These are phyloP conservation scores for Didymella arachidicola DNA, from an alignment of 2,329 filamentous ascomycete genomes.

Conservation along the genomic window DNA sequence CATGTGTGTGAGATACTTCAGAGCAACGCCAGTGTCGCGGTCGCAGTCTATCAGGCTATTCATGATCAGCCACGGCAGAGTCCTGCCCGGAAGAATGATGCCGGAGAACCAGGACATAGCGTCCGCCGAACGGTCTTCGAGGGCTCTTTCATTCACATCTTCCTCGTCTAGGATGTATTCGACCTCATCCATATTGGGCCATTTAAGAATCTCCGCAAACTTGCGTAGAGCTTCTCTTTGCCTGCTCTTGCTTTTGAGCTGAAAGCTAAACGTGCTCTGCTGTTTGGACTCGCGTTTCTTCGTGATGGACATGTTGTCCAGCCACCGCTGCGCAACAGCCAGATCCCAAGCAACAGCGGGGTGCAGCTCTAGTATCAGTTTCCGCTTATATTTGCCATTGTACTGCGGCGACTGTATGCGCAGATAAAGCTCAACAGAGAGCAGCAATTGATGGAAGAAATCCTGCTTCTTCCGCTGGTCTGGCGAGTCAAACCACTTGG, in stretches of 20 bases:
- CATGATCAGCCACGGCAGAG: conserved; percentile 79
- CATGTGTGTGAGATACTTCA: conserved; percentile 72
- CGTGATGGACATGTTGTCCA: conserved; percentile 73
- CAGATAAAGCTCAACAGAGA: conserved; percentile 75
- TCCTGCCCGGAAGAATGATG: conserved; percentile 73
- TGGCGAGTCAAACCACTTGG: conserved; percentile 70
- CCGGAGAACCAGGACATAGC: conserved; percentile 81
- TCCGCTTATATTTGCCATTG: conserved; percentile 69
- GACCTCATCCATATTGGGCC: conserved; percentile 74
- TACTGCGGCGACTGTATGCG: conserved; percentile 71
- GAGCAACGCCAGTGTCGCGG: conserved; percentile 69
- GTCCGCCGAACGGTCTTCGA: conserved; percentile 72
- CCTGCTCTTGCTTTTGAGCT: conserved; percentile 69
- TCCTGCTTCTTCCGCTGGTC: conserved; percentile 67
- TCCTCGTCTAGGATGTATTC: conserved; percentile 68
- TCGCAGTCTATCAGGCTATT: conserved; percentile 79
- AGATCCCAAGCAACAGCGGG: conserved; percentile 76
- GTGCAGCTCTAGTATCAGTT: conserved; percentile 70
- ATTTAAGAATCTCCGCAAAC: conserved; percentile 77
- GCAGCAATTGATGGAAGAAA: conserved; percentile 79
- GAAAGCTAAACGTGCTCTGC: conserved; percentile 63
- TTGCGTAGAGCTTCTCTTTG: conserved; percentile 73
- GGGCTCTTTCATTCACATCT: conserved; percentile 56
- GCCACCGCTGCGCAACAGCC: conserved; percentile 76
- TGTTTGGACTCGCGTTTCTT: conserved; percentile 59